Conservation (phyloP, 495 filamentous ascomycete species). For the Xylaria bambusicola region DNA sequence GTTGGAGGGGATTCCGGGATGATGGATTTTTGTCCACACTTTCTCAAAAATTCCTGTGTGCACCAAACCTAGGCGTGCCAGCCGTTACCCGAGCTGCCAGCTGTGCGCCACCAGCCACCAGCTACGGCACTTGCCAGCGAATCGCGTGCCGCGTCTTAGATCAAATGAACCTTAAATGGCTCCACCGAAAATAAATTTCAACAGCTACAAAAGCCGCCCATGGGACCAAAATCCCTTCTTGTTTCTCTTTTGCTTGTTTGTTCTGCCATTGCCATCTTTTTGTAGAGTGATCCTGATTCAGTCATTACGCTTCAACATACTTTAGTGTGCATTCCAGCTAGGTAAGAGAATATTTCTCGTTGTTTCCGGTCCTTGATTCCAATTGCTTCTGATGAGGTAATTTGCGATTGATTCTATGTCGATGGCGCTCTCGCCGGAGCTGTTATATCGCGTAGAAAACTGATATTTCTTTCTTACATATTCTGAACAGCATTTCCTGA, state of each 20-base stretch:
- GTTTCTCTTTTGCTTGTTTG: not conserved
- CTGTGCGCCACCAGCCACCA: not conserved
- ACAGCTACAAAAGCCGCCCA: slow-evolving; percentile 4
- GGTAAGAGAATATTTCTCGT: slow-evolving; percentile 11
- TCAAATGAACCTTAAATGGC: not conserved
- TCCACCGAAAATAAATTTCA: not conserved
- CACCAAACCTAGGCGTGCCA: slow-evolving; percentile 13
- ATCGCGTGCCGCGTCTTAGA: too few relatives aligned
- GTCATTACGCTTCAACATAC: too few relatives aligned
- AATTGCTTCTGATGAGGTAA: slow-evolving; percentile 76
- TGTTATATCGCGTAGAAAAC: slow-evolving; percentile 67
- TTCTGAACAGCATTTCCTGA: slow-evolving; percentile 64
- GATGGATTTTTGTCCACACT: slow-evolving; percentile 23
- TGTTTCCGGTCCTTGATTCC: not conserved
- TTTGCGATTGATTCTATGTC: slow-evolving; percentile 91
- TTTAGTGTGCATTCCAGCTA: too few relatives aligned
- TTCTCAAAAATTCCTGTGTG: slow-evolving; percentile 24
- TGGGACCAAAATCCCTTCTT: too few relatives aligned
- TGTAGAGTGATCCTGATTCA: too few relatives aligned
- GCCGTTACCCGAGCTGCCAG: slow-evolving; percentile 19
- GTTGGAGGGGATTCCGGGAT: slow-evolving; percentile 22
- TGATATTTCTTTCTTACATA: slow-evolving; percentile 99
- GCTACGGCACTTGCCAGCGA: not conserved
- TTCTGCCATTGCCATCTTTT: too few relatives aligned
- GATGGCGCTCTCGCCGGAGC: slow-evolving; percentile 86